Evolutionary conservation across 1,139 yeast species (phyloP).

Genomic region (Blastobotrys aristatus): DNA sequence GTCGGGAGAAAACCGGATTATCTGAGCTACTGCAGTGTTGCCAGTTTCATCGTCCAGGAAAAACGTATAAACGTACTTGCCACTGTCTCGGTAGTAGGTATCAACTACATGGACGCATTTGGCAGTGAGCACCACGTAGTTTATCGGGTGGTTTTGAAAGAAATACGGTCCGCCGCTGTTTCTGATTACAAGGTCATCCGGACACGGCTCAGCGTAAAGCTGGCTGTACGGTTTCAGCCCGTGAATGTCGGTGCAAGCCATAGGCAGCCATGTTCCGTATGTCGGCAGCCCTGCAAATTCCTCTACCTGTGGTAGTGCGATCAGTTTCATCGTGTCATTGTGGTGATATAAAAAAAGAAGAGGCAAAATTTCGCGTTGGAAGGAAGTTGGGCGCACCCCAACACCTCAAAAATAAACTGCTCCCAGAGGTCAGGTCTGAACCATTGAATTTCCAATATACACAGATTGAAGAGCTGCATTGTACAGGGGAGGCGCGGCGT

Average conservation of each 20-base stretch:
- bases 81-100: conserved; percentile 3
- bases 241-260: conserved; percentile 10
- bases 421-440: too few relatives aligned
- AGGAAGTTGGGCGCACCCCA: too few relatives aligned
- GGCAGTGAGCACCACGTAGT: conserved; percentile 26
- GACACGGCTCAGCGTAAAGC: conserved; percentile 5
- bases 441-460: too few relatives aligned
- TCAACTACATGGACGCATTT: conserved; percentile 18
- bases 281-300: conserved; percentile 10
- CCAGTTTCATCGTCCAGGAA: conserved; percentile 21
- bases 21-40: background rate
- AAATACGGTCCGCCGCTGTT: conserved; percentile 15
- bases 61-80: conserved; percentile 9
- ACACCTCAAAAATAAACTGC: too few relatives aligned
- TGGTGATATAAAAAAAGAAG: too few relatives aligned
- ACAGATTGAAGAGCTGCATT: too few relatives aligned
- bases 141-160: conserved; percentile 29
- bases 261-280: conserved; percentile 15
- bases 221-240: conserved; percentile 1
- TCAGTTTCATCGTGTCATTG: background rate
- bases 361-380: too few relatives aligned
- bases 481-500: too few relatives aligned
- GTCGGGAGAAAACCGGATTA: background rate
- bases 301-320: conserved; percentile 7
- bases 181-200: background rate